These are phyloP conservation scores for Starmerella floris DNA, from an alignment of 805 yeast genomes.

Conservation along the genomic window DNA sequence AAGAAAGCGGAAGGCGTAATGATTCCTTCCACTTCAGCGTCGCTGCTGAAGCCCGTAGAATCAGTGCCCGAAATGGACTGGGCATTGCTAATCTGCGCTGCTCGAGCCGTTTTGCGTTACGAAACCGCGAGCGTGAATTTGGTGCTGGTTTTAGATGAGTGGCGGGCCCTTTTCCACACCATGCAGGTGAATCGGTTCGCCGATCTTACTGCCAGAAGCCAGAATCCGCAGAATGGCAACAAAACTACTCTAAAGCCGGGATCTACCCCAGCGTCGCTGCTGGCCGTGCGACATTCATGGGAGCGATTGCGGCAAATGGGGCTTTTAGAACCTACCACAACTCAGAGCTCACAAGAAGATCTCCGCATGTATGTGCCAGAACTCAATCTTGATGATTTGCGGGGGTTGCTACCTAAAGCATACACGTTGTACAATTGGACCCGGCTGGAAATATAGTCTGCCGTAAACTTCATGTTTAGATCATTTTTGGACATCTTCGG, in stretches of 20 bases:
- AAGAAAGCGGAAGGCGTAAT: background rate
- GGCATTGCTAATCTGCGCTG: conserved; percentile 57
- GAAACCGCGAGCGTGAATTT: conserved; percentile 54
- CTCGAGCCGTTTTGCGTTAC: conserved; percentile 51
- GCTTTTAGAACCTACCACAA: conserved; percentile 33
- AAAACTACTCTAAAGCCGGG: conserved; percentile 3
- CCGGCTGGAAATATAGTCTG: conserved; percentile 21
- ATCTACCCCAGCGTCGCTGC: conserved; percentile 32
- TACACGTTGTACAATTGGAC: conserved; percentile 33
- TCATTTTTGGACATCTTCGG: too few species aligned
- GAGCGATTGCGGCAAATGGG: conserved; percentile 48
- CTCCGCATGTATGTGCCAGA: conserved; percentile 27
- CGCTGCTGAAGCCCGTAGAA: conserved; percentile 8
- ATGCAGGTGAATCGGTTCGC: conserved; percentile 31
- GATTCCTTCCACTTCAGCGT: conserved; percentile 13
- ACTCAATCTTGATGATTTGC: conserved; percentile 26
- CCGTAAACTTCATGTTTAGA: background rate
- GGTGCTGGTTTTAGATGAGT: conserved; percentile 67
- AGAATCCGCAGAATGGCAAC: background rate
- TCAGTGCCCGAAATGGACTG: conserved; percentile 58
- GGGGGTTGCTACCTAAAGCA: conserved; percentile 26
- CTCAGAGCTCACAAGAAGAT: conserved; percentile 32
- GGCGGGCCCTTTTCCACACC: conserved; percentile 38
- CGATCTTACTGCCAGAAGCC: background rate
- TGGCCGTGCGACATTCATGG: conserved; percentile 59